These are phyloP conservation scores for Gypsophila paniculata DNA, from an alignment of 179 eudicot species.

Conservation along the genomic window DNA sequence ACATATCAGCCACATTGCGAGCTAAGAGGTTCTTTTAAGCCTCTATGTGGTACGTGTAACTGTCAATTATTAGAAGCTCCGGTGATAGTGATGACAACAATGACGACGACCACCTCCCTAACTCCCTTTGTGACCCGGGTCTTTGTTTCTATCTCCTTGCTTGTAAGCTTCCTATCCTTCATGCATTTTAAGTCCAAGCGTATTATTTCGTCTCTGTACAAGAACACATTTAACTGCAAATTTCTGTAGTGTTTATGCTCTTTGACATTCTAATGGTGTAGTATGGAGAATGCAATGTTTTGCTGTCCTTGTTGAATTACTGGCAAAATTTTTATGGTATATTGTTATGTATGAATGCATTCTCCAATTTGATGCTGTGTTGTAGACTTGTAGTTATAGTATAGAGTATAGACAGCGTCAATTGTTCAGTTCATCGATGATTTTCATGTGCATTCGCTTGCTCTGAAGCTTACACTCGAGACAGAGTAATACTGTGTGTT, in stretches of 20 bases:
- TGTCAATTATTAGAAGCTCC: conserved; percentile 29
- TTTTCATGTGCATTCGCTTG: too few relatives aligned
- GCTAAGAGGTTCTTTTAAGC: conserved; percentile 11
- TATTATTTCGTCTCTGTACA: conserved; percentile 36
- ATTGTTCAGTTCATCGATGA: neutral
- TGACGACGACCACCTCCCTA: neutral
- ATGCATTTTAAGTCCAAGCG: conserved; percentile 19
- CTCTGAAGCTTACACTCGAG: too few relatives aligned
- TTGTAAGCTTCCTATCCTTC: conserved; percentile 28
- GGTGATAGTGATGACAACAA: conserved; percentile 19
- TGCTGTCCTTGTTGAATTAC: conserved; percentile 22
- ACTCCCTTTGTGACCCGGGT: conserved; percentile 23
- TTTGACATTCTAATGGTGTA: conserved; percentile 28
- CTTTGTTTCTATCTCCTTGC: conserved; percentile 22
- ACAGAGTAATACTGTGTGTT: too few relatives aligned
- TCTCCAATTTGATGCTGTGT: conserved; percentile 7
- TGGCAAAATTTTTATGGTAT: conserved; percentile 11
- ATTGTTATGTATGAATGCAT: conserved; percentile 4
- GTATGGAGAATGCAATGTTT: conserved; percentile 16
- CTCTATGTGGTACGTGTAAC: conserved; percentile 18
- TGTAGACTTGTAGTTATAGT: neutral
- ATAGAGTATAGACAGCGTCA: neutral
- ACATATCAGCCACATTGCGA: conserved; percentile 25
- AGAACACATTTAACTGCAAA: conserved; percentile 33
- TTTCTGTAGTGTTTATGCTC: conserved; percentile 24